Conservation (phyloP, 192 early-diverging fungal species). For the Cladochytrium replicatum region DNA sequence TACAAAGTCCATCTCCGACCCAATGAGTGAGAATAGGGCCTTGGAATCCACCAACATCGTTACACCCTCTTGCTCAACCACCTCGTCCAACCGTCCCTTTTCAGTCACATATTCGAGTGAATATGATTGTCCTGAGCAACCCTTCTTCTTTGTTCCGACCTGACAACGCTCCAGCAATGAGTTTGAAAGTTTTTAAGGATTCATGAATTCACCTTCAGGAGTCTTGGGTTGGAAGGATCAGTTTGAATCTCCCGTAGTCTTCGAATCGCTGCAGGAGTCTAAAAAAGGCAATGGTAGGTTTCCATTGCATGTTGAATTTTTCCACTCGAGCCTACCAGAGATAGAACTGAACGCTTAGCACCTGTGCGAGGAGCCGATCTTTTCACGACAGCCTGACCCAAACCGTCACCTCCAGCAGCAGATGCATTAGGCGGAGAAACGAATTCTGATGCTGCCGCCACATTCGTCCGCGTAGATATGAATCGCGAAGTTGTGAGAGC, state of each 20-base stretch:
- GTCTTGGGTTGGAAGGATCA: conserved; percentile 42
- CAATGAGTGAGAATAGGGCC: conserved; percentile 85
- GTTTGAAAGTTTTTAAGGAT: too few species aligned
- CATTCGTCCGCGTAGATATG: too few species aligned
- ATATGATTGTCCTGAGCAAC: conserved; percentile 91
- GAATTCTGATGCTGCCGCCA: too few species aligned
- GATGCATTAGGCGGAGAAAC: too few species aligned
- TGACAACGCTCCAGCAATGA: conserved; percentile 63
- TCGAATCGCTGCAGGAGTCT: conserved; percentile 73
- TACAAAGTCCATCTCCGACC: conserved; percentile 98
- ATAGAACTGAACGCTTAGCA: conserved; percentile 25
- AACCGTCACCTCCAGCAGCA: too few species aligned
- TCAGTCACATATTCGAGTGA: conserved; percentile 66
- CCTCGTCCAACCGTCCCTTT: conserved; percentile 83
- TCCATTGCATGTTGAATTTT: not conserved
- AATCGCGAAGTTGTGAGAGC: too few species aligned
- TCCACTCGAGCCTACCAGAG: conserved; percentile 28
- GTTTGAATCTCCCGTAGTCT: conserved; percentile 53
- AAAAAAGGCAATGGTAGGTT: not conserved
- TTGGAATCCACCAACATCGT: conserved; percentile 93
- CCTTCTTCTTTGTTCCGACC: conserved; percentile 92
- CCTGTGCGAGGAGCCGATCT: not conserved
- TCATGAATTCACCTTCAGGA: conserved; percentile 26
- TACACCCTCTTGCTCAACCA: conserved; percentile 93
- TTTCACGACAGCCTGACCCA: too few species aligned